Base-by-base conservation (phyloP, 352 stramenopile genomes). In the Poterioochromonas sp. region DNA sequence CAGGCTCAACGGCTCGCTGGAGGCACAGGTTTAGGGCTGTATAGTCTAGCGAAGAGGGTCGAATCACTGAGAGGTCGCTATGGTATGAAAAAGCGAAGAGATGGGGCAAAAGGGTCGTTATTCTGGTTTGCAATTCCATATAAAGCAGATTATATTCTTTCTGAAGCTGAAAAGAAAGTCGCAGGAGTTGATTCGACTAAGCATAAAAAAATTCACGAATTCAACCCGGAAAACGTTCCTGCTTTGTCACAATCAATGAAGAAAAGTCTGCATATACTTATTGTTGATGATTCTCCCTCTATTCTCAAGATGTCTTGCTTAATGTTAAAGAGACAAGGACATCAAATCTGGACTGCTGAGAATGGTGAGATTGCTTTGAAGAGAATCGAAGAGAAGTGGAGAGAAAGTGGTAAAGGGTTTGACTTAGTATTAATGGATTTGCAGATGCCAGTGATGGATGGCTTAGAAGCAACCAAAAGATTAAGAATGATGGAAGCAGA, bases 401-500 rank as follows among this genome's bases (percentile, higher is more conserved):
- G 15, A 26, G 26, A 58, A 26, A 58, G 15, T 15, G 47, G 15
- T 58, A 58, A 26, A 26, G 15, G 15, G 15, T 35, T 70, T 15
- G 62, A 70, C 29, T 35, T 70, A n/a, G 62, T 70, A n/a, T 43
- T 70, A n/a, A 70, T 70, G 62, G 62, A 70, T 35, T 43, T 70
- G 18, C 62, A 70, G 29, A 70, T 70, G 62, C 62, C 62, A n/a
- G 62, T 70, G 18, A 70, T 70, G 62, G 62, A 70, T 70, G 62
- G 62, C 20, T 22, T 70, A 35, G 62, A 70, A 43, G 62, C 62
- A 43, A 35, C n/a, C 62, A 70, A 15, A 43, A 12, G 15, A n/a
- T 43, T 43, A 15, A 12, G 62, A 20, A n/a, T 20, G 62, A 22
- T 20, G 12, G 62, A 70, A 26, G 47, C 47, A 26, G 47, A 58